Conservation (phyloP, 2,329 filamentous ascomycete genomes). For the Tolypocladium amazonense region DNA sequence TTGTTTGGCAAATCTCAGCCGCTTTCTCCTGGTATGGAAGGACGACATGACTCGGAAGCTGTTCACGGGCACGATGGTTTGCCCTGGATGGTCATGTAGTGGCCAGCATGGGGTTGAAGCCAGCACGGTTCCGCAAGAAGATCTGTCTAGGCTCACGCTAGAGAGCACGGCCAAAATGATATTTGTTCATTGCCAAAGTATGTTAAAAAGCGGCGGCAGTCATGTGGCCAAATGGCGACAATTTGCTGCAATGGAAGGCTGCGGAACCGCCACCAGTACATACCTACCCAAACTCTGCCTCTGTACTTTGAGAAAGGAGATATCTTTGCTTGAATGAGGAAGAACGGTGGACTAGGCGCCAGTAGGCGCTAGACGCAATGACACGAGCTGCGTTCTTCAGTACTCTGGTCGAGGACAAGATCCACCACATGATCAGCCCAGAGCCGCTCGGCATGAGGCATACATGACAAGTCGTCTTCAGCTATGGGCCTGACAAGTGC, state of each 20-base stretch:
- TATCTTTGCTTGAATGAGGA: not conserved
- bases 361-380: not conserved
- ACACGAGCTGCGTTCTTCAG: not conserved
- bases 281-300: not conserved
- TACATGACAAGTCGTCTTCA: not conserved
- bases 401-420: not conserved
- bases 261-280: not conserved
- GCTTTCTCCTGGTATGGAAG: not conserved
- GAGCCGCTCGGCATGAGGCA: not conserved
- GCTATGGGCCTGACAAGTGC: not conserved
- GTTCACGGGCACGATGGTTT: not conserved
- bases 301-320: not conserved
- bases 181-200: not conserved
- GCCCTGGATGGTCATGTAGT: not conserved
- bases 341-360: not conserved
- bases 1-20: constrained; percentile 23
- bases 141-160: not conserved
- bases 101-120: not conserved
- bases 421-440: not conserved
- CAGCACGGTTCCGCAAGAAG: constrained; percentile 8
- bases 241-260: not conserved
- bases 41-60: not conserved
- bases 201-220: not conserved
- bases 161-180: not conserved
- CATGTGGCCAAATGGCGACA: not conserved